Conservation (phyloP, 768 basidiomycete genomes). For the Leccinum fibrillosum region DNA sequence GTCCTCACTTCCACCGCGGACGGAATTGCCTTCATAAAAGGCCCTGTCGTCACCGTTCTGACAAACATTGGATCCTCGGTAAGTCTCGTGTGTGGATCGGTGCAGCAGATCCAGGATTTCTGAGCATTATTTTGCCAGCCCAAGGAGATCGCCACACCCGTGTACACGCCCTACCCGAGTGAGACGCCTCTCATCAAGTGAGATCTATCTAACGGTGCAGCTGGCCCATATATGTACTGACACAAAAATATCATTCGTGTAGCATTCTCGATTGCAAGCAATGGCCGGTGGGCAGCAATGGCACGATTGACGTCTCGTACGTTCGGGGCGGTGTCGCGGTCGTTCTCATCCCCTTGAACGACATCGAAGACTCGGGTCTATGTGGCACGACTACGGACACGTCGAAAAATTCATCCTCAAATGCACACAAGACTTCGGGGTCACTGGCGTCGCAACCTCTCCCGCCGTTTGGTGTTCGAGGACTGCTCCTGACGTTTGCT, state of each 20-base stretch:
- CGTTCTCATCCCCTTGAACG: conserved; percentile 26
- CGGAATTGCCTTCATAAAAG: conserved; percentile 65
- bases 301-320: conserved; percentile 61
- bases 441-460: neutral
- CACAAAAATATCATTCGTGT: neutral
- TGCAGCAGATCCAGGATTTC: neutral
- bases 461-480: neutral
- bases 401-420: too few species aligned
- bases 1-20: conserved; percentile 47
- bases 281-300: conserved; percentile 65
- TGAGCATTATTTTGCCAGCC: conserved; percentile 33
- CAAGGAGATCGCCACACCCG: conserved; percentile 52
- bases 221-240: neutral
- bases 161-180: conserved; percentile 50
- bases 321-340: conserved; percentile 58
- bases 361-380: conserved; percentile 36
- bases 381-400: conserved; percentile 25
- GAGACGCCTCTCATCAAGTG: conserved; percentile 57
- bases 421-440: neutral
- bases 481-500: neutral
- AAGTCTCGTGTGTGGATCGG: conserved; percentile 2
- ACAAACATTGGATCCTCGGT: conserved; percentile 79
- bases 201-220: conserved; percentile 19
- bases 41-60: conserved; percentile 53
- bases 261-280: conserved; percentile 66